Base-by-base conservation (phyloP, 176 grass and related monocot species). In the Tillandsia leiboldiana region DNA sequence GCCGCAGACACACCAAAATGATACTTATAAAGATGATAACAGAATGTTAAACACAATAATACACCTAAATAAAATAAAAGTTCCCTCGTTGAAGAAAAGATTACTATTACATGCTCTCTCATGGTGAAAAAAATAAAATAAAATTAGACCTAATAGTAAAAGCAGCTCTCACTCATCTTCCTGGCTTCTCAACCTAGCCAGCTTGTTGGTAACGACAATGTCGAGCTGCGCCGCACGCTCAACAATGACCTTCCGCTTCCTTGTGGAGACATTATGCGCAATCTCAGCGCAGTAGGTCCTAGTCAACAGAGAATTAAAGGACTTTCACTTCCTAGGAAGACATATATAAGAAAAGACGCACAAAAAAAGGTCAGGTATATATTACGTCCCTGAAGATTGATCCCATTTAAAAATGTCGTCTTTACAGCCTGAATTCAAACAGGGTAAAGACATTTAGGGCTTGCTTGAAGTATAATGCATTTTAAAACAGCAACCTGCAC, bases 201-300 rank as follows among this genome's bases (percentile, higher is more conserved):
- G 70, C 70, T 72, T 72, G 70, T 72, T 72, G 13, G 70, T 72
- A 56, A 72, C 70, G 18, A 72, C 70, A 42, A 72, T 23, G 26
- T 72, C 70, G 15, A 72, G 70, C 42, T 59, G 70, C 17, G 70
- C 52, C 3, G 70, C 70, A 1, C 70, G 70, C 52, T 72, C 70
- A 8, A 72, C 70, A 13, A 72, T 72, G 14, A 11, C 26, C 70
- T 72, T 72, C 2, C 70, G 70, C 53, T 59, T 72, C 70, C 26
- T 72, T 4, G 70, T 72, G 3, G 70, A 72, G 2, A 72, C 26
- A 59, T 72, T 2, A n/a, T 72, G 70, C 6, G 70, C 70, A 72
- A 72, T 72, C 48, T 72, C 70, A 11, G 70, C 70, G 10, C 70
- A 72, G 70, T 72, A 72, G 9, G 70, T 72, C 53, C 69, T 72